These are phyloP conservation scores for Sporothrix luriei DNA, from an alignment of 2,329 filamentous ascomycete genomes.

Conservation along the genomic window DNA sequence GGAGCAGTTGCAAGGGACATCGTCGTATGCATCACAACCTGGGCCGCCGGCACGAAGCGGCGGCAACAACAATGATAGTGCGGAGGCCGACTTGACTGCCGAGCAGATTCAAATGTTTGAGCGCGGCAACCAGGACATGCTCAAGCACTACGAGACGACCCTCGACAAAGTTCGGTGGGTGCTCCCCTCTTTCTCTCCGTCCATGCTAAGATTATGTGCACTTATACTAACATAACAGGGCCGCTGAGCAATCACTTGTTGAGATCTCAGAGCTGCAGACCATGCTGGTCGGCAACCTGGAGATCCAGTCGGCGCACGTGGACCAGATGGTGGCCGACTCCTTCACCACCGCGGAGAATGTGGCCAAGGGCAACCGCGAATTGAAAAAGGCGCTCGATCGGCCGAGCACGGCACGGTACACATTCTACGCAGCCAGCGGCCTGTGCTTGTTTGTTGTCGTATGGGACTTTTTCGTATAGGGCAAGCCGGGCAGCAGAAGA, in stretches of 20 bases:
- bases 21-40: not conserved
- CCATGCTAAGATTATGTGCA: not conserved
- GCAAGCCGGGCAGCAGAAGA: not conserved
- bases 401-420: slow-evolving; percentile 71
- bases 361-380: slow-evolving; percentile 87
- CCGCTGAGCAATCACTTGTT: slow-evolving; percentile 83
- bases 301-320: slow-evolving; percentile 84
- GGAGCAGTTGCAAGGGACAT: not conserved
- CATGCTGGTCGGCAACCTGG: slow-evolving; percentile 81
- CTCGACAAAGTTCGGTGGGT: slow-evolving; percentile 89
- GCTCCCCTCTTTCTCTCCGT: not conserved
- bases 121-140: slow-evolving; percentile 87
- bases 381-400: slow-evolving; percentile 78
- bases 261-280: slow-evolving; percentile 94
- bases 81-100: slow-evolving; percentile 63
- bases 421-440: slow-evolving; percentile 78
- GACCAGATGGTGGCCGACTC: slow-evolving; percentile 86
- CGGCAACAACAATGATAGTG: slow-evolving; percentile 32
- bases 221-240: slow-evolving; percentile 52
- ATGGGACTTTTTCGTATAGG: slow-evolving; percentile 71
- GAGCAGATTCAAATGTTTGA: slow-evolving; percentile 94
- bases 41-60: slow-evolving; percentile 21
- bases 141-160: slow-evolving; percentile 92
- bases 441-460: slow-evolving; percentile 73
- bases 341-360: slow-evolving; percentile 77